These are phyloP conservation scores for Amanita molliuscula DNA, from an alignment of 768 basidiomycete genomes.

Conservation along the genomic window DNA sequence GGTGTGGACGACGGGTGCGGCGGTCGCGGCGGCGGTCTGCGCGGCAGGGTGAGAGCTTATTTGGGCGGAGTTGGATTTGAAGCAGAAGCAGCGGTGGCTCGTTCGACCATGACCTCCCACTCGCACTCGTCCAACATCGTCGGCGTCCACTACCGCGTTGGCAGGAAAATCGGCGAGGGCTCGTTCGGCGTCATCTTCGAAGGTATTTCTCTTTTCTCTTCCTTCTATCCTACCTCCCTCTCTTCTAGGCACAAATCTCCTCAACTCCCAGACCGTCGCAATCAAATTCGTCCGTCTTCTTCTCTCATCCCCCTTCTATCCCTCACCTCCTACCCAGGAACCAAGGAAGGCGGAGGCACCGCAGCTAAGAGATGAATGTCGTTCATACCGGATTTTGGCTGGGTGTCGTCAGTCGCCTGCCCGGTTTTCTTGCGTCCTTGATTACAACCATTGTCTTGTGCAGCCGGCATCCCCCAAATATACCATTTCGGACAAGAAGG, in stretches of 20 bases:
- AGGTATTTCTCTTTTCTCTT: constrained; percentile 32
- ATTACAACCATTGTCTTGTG: constrained; percentile 12
- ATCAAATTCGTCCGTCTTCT: constrained; percentile 92
- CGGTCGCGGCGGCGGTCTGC: constrained; percentile 14
- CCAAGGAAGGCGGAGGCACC: constrained; percentile 93
- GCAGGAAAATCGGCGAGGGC: constrained; percentile 99
- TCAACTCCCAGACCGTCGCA: constrained; percentile 97
- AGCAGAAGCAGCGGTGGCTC: constrained; percentile 16
- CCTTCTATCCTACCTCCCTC: not conserved
- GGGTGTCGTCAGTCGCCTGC: constrained; percentile 66
- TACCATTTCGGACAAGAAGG: constrained; percentile 99
- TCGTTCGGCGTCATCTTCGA: constrained; percentile 96
- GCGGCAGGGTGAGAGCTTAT: not conserved
- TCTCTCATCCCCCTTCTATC: constrained; percentile 6
- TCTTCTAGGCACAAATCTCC: constrained; percentile 78
- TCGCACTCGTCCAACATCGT: constrained; percentile 67
- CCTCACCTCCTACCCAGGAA: constrained; percentile 41
- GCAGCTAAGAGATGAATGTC: constrained; percentile 96
- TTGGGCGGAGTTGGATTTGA: constrained; percentile 24
- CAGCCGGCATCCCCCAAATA: constrained; percentile 97
- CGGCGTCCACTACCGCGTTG: constrained; percentile 95
- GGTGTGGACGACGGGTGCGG: constrained; percentile 12
- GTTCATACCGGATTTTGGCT: constrained; percentile 86
- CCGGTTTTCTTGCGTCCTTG: constrained; percentile 6
- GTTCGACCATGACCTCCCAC: constrained; percentile 44